Base-by-base conservation (phyloP, 495 filamentous ascomycete genomes). In the Penicillium verhagenii region DNA sequence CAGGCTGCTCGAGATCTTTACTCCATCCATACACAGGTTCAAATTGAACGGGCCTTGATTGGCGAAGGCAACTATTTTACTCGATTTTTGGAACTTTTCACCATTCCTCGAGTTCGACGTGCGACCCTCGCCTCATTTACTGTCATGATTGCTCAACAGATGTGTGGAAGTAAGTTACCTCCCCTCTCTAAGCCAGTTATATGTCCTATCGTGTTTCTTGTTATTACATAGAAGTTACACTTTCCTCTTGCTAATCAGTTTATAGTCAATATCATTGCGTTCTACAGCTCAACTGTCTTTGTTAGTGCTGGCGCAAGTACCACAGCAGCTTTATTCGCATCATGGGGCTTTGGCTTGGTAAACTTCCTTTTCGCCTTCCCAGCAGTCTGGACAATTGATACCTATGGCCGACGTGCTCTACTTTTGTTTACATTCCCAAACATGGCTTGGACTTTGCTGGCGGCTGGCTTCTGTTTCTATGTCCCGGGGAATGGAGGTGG, bases 351-450 rank as follows among this genome's bases (percentile, higher is more conserved):
- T 66, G 90, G 90, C 26, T 66, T 90, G 5, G 79, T 94, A 53
- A 94, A 96, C 70, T 93, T 89, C 69, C 50, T 89, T 21, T 94
- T 94, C 61, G 88, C 89, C 39, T 89, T 85, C 71, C 90, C 90
- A 1, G 90, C 90, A 9, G 76, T 96, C 35, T 90, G 80, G 75
- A 92, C 89, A 3, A 96, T 96, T 61, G 91, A 96, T 67, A 92
- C 88, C 9, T 93, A 84, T 47, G 91, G 91, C 16, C 88, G 91
- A 20, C 82, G 91, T 21, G 77, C 79, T 18, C 78, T 96, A 3
- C 80, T 94, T 1, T 80, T 94, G 9, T 90, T 92, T 68, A 96
- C 91, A 20, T 94, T 93, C 72, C 91, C 91, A 0, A 79, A 91
- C 44, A 93, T 94, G 90, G 83, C 80, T 24, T 91, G 88, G 87